These are phyloP conservation scores for Sporothrix sp. DNA, from an alignment of 2,329 filamentous ascomycete genomes.

Conservation along the genomic window DNA sequence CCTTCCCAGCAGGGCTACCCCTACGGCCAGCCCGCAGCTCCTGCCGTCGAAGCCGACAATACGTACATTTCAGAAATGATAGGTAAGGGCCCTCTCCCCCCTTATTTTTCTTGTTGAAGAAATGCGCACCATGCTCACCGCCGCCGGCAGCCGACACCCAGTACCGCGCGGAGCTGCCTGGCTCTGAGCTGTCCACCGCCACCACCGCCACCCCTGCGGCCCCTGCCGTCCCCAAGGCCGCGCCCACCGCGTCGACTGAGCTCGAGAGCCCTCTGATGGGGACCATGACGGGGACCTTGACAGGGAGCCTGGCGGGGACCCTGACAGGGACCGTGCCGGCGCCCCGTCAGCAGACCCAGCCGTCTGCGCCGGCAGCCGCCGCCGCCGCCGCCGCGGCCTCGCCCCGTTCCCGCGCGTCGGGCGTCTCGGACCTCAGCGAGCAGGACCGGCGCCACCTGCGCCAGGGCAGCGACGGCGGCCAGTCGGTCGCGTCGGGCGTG, in stretches of 20 bases:
- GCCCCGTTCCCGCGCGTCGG: conserved; percentile 25
- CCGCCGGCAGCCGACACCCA: conserved; percentile 31
- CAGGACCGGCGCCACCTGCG: conserved; percentile 32
- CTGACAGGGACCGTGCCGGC: no score
- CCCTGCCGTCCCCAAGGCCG: background rate
- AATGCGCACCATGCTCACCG: background rate
- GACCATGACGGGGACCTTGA: no score
- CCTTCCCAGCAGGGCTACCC: background rate
- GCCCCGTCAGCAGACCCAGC: background rate
- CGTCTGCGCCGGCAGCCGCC: background rate
- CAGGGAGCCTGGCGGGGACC: no score
- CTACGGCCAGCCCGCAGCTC: conserved; percentile 13
- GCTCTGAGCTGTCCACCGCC: conserved; percentile 20
- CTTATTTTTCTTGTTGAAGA: background rate
- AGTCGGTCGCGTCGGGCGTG: conserved; percentile 17
- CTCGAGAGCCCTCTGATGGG: conserved; percentile 22
- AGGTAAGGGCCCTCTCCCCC: conserved; percentile 27
- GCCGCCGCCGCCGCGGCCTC: background rate
- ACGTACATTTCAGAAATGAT: conserved; percentile 37
- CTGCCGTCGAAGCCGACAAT: conserved; percentile 32
- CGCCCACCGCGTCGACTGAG: conserved; percentile 14
- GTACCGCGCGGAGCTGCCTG: conserved; percentile 35
- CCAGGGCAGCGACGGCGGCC: conserved; percentile 33
- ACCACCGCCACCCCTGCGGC: conserved; percentile 12
- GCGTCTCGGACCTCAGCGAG: conserved; percentile 33